A percentile compares a stretch with the other conserved stretches of the same genome.
Evolutionary conservation across 768 basidiomycete genomes (phyloP).

Genomic region (Pleurotus platypus): DNA sequence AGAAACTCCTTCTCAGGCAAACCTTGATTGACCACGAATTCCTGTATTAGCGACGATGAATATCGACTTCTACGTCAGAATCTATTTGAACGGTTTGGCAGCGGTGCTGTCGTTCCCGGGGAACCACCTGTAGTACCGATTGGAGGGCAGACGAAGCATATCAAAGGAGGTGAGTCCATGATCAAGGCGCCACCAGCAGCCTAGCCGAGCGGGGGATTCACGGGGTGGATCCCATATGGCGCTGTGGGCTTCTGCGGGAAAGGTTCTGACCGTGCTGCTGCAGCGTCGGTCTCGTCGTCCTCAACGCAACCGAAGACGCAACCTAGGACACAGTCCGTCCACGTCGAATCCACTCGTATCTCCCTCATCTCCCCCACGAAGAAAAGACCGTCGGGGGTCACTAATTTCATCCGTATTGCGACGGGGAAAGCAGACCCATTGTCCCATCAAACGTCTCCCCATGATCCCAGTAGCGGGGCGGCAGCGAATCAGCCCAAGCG

Average conservation of each 20-base stretch:
- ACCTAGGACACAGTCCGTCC: slow-evolving; percentile 4
- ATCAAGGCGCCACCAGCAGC: background rate
- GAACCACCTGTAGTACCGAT: slow-evolving; percentile 64
- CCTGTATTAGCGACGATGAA: slow-evolving; percentile 66
- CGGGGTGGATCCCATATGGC: background rate
- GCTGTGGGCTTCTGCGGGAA: no score
- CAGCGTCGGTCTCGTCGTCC: slow-evolving; percentile 20
- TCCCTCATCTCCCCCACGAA: background rate
- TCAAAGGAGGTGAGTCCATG: slow-evolving; percentile 9
- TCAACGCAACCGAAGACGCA: slow-evolving; percentile 8
- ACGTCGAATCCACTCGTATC: slow-evolving; percentile 3
- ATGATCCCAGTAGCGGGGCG: background rate
- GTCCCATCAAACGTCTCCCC: background rate
- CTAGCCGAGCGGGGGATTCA: background rate
- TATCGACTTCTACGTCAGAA: slow-evolving; percentile 82
- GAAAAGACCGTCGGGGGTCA: background rate
- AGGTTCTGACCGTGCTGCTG: background rate
- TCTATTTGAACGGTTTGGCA: slow-evolving; percentile 76
- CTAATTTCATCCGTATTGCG: slow-evolving; percentile 6
- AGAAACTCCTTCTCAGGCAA: background rate
- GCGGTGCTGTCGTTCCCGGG: slow-evolving; percentile 50
- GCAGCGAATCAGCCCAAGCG: slow-evolving; percentile 10
- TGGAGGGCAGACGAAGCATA: slow-evolving; percentile 42
- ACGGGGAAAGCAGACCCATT: slow-evolving; percentile 1
- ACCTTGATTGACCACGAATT: slow-evolving; percentile 5